Evolutionary conservation across 495 filamentous ascomycete genomes (phyloP), one percentile per base, ranked within the genome.

Genomic region (Daldinia loculata): DNA sequence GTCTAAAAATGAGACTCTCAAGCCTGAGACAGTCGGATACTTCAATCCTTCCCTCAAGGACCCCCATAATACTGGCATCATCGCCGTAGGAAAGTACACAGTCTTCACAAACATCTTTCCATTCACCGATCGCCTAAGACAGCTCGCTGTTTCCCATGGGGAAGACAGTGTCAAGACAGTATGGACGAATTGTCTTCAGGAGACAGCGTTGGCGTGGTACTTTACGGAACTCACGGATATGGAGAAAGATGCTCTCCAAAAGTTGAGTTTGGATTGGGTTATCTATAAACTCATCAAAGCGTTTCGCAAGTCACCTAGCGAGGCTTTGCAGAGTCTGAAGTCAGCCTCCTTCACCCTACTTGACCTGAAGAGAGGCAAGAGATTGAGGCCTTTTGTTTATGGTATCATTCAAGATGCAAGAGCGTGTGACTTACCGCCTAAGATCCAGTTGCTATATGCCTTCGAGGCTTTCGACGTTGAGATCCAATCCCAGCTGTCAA

Each of bases 361-460:
- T 1, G 45, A 51, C 22, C 4, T 51, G 45, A 27, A 22, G 24
- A 14, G 11, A 24, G 45, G 45, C 19, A 51, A 51, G n/a, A 1
- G 45, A 15, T 15, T 51, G 2, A 51, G 19, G 22, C 45, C 45
- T 12, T 51, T 51, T 6, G 19, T 51, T 51, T 51, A 24, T 11
- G 9, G 45, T 14, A 27, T 51, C 22, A 51, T 51, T 24, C 45
- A 27, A 51, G 45, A 51, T 12, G 45, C 45, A 12, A 51, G 45
- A 12, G 45, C 24, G 0, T 51, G 45, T 14, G 45, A 51, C 8
- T 12, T 51, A 51, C 45, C 45, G 24, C 45, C 24, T 2, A 24
- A 51, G 45, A 51, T 51, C 24, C 45, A 51, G 24, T 26, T 51
- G 45, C 45, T 51, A 7, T 51, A 51, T 51, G 45, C 19, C 22